Conservation (phyloP, 2,329 filamentous ascomycete genomes). For the Colletotrichum chrysophilum region DNA sequence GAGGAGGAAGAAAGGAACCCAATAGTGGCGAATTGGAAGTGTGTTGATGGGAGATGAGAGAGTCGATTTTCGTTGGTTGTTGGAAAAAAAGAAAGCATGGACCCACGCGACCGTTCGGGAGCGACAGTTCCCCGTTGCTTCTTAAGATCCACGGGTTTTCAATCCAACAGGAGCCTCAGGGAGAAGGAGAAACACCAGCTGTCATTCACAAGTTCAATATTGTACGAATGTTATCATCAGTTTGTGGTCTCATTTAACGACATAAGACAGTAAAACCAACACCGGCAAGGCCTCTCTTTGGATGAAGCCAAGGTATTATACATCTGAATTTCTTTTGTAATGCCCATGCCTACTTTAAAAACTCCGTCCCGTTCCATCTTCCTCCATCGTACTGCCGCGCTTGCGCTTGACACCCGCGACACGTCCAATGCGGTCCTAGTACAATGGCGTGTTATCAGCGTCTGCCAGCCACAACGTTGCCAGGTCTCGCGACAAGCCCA, state of each 20-base stretch:
- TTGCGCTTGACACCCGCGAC: constrained; percentile 16
- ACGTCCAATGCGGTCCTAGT: constrained; percentile 29
- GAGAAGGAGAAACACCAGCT: background rate
- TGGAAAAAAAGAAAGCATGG: background rate
- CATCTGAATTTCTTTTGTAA: constrained; percentile 7
- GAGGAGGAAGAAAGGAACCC: background rate
- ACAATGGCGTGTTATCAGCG: constrained; percentile 59
- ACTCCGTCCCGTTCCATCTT: background rate
- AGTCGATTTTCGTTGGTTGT: background rate
- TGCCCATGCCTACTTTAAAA: background rate
- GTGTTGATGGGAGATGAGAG: background rate
- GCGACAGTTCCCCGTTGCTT: background rate
- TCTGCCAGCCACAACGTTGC: constrained; percentile 72
- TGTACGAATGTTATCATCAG: background rate
- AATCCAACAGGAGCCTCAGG: background rate
- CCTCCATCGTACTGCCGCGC: background rate
- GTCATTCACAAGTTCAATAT: background rate
- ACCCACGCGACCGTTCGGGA: background rate
- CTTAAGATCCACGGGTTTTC: background rate
- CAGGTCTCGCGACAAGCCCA: constrained; percentile 77
- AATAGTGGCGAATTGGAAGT: background rate
- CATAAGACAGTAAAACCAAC: background rate
- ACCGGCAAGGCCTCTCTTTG: background rate
- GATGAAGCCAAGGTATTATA: constrained; percentile 1
- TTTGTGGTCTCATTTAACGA: background rate